phyloP scores from a whole-genome alignment of 1,284 basidiomycete species.

The Earliella scabrosa region DNA sequence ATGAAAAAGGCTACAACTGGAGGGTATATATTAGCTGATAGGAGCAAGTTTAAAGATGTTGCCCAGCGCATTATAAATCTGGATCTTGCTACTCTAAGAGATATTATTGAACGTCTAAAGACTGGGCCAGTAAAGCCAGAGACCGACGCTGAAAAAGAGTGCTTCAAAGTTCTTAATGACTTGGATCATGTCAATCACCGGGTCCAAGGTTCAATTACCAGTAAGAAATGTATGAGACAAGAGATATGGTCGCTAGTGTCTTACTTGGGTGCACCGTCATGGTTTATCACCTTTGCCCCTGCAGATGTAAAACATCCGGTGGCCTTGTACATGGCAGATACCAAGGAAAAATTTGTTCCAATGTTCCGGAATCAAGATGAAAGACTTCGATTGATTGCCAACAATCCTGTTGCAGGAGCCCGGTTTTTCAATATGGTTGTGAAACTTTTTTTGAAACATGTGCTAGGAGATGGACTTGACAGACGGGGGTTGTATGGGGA shows the following conservation, averaged over 20 bases:
- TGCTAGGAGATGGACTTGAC: slow-evolving; percentile 29
- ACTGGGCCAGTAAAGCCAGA: slow-evolving; percentile 28
- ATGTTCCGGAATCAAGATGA: neutral
- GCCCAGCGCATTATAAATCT: slow-evolving; percentile 31
- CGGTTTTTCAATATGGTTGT: too few relatives aligned
- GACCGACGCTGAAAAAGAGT: slow-evolving; percentile 37
- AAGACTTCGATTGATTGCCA: slow-evolving; percentile 20
- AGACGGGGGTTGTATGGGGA: slow-evolving; percentile 37
- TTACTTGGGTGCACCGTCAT: slow-evolving; percentile 35
- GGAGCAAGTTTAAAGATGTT: too few relatives aligned
- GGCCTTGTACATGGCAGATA: slow-evolving; percentile 9
- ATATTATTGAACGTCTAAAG: slow-evolving; percentile 28
- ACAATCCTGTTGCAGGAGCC: too few relatives aligned
- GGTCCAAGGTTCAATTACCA: slow-evolving; percentile 37
- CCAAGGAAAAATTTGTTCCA: neutral
- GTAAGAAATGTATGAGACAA: slow-evolving; percentile 39
- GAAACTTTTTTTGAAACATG: slow-evolving; percentile 40
- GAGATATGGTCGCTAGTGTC: slow-evolving; percentile 43
- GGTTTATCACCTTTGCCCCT: slow-evolving; percentile 41
- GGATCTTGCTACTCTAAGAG: slow-evolving; percentile 26
- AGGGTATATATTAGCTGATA: too few relatives aligned
- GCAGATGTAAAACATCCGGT: slow-evolving; percentile 18
- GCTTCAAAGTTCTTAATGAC: slow-evolving; percentile 39
- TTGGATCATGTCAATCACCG: slow-evolving; percentile 37
- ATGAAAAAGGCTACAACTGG: too few relatives aligned